Evolutionary conservation across 768 basidiomycete genomes (phyloP), one percentile per base, ranked within the genome.

Genomic region (Cantharellus cinnabarinus): DNA sequence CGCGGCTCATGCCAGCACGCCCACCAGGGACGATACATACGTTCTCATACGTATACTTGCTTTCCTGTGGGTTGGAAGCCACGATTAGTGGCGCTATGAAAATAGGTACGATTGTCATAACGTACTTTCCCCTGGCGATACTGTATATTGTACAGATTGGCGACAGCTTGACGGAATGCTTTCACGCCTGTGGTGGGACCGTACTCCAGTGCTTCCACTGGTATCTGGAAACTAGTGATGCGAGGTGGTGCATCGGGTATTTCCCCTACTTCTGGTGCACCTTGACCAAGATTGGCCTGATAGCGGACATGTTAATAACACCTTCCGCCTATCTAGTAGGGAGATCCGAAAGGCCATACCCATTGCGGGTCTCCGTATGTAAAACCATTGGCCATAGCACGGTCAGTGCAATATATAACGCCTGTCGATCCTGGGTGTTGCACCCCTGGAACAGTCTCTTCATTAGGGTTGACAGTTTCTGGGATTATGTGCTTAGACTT

Each of bases 361-460:
- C 89, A 90, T 63, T 83, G 81, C 65, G 87, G 82, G 10, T 55
- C 56, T 3, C 58, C 63, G 64, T 87, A 85, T 63, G 72, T 82
- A 74, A 90, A 95, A 4, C 91, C 91, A 67, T 95, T 94, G 5
- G 89, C 89, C 74, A 89, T 88, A n/a, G 90, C 87, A 60, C 90
- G 81, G 67, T 91, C 87, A 1, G 86, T 89, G 70, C 89, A 91
- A 68, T 93, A 95, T 66, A 93, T 81, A 37, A 82, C 80, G 42
- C 71, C 72, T 1, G 69, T 69, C 14, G 65, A 66, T 41, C 68
- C 67, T n/a, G 65, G 65, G 53, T 67, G 69, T 15, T 50, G 15
- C n/a, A 62, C 86, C 55, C 87, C 89, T 20, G 89, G 89, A 3
- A 93, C 80, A 0, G 89, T 89, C 71, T 93, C 89, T 65, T 91